phyloP scores from a whole-genome alignment of 306 rosid genomes.

The Pyrus pyrifolia region DNA sequence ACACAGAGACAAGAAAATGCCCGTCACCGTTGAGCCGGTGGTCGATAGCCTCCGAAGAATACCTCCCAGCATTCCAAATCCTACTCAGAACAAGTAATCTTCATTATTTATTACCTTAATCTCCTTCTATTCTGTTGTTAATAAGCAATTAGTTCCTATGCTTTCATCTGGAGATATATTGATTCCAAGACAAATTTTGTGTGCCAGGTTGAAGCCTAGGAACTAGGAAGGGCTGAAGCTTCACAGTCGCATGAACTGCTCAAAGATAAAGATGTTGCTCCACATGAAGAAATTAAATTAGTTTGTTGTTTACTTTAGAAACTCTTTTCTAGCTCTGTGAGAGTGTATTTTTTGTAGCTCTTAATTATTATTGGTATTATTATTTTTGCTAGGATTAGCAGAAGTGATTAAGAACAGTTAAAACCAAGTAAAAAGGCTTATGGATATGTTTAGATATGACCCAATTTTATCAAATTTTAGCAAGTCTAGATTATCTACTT shows the following conservation, averaged over 20 bases:
- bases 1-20: conserved; percentile 4
- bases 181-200: conserved; percentile 11
- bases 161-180: not conserved
- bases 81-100: conserved; percentile 77
- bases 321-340: no score
- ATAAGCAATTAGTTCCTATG: not conserved
- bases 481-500: no score
- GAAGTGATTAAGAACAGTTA: no score
- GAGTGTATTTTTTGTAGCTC: no score
- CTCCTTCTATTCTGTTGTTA: not conserved
- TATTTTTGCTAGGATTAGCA: no score
- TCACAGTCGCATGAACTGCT: not conserved
- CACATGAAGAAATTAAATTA: not conserved
- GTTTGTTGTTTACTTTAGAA: no score
- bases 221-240: conserved; percentile 32
- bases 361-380: no score
- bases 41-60: conserved; percentile 51
- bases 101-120: not conserved
- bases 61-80: conserved; percentile 78
- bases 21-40: conserved; percentile 19
- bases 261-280: not conserved
- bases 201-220: conserved; percentile 47
- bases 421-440: no score
- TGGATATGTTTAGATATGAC: no score
- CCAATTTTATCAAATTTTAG: no score